phyloP scores from a whole-genome alignment of 1,284 basidiomycete species.

The Sparassis latifolia region DNA sequence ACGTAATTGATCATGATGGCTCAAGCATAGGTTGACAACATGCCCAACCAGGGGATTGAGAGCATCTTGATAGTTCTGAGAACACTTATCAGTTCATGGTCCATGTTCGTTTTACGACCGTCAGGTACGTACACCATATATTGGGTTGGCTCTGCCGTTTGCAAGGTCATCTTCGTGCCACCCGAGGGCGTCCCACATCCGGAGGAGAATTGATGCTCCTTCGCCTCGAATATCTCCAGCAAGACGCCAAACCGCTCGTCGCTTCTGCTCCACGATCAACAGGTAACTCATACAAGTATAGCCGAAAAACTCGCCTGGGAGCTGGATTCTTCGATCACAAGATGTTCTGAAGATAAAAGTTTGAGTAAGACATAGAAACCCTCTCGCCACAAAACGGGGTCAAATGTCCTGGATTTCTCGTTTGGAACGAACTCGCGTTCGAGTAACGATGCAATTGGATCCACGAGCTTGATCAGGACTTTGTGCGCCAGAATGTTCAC shows the following conservation, averaged over 20 bases:
- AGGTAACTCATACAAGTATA: not conserved
- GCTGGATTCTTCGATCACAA: slow-evolving; percentile 92
- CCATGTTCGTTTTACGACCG: not conserved
- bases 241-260: slow-evolving; percentile 91
- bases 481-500: slow-evolving; percentile 88
- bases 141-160: slow-evolving; percentile 40
- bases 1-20: slow-evolving; percentile 89
- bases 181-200: slow-evolving; percentile 85
- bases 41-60: slow-evolving; percentile 86
- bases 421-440: slow-evolving; percentile 80
- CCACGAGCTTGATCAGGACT: slow-evolving; percentile 84
- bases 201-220: slow-evolving; percentile 79
- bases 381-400: slow-evolving; percentile 77
- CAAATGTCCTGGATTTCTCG: slow-evolving; percentile 60
- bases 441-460: slow-evolving; percentile 73
- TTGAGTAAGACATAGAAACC: slow-evolving; percentile 81
- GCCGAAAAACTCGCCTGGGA: slow-evolving; percentile 55
- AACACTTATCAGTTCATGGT: not conserved
- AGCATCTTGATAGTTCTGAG: slow-evolving; percentile 76
- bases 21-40: slow-evolving; percentile 89
- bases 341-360: slow-evolving; percentile 82
- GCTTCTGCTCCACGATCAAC: slow-evolving; percentile 51
- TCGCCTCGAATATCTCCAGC: slow-evolving; percentile 93
- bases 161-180: slow-evolving; percentile 57
- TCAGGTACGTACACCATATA: slow-evolving; percentile 51